A percentile compares a stretch with the other conserved stretches of the same genome.
These are phyloP conservation scores for Cryptococcus wingfieldii DNA, from an alignment of 1,284 basidiomycete species.

Conservation along the genomic window DNA sequence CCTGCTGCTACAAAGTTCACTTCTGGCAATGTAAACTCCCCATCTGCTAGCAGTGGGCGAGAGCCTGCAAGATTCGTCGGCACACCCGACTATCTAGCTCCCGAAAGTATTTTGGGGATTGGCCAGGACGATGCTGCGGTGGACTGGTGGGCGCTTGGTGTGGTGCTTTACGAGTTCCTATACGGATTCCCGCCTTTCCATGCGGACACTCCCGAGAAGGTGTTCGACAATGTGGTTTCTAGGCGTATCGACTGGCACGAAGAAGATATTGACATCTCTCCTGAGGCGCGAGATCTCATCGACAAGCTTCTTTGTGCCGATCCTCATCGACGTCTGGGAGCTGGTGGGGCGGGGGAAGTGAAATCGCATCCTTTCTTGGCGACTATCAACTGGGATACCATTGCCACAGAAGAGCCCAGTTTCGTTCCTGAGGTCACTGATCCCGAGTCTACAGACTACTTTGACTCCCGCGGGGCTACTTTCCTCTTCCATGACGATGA, in stretches of 20 bases:
- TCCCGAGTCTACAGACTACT: conserved; percentile 98
- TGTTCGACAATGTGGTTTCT: conserved; percentile 98
- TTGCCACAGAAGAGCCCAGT: conserved; percentile 81
- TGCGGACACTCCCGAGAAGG: conserved; percentile 90
- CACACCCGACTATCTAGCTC: conserved; percentile 94
- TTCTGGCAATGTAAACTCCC: conserved; percentile 56
- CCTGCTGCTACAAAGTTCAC: conserved; percentile 53
- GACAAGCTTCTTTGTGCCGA: conserved; percentile 79
- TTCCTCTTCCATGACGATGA: conserved; percentile 41
- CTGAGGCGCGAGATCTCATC: conserved; percentile 89
- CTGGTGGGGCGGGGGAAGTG: conserved; percentile 85
- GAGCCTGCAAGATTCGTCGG: conserved; percentile 80
- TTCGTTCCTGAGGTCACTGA: conserved; percentile 95
- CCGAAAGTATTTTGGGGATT: conserved; percentile 92
- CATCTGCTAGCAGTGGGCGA: conserved; percentile 56
- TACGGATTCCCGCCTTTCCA: conserved; percentile 98
- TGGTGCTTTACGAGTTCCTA: conserved; percentile 97
- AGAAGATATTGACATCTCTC: conserved; percentile 83
- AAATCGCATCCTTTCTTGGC: conserved; percentile 87
- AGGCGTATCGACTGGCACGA: conserved; percentile 88
- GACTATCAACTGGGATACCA: conserved; percentile 87
- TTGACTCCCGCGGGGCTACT: conserved; percentile 77
- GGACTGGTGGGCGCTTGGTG: conserved; percentile 98
- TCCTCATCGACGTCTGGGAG: conserved; percentile 74
- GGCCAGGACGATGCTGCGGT: conserved; percentile 93